A percentile compares a stretch with the other conserved stretches of the same genome.
Conservation (phyloP, 2,329 filamentous ascomycete genomes). For the Ophiostoma novo-ulmi region DNA sequence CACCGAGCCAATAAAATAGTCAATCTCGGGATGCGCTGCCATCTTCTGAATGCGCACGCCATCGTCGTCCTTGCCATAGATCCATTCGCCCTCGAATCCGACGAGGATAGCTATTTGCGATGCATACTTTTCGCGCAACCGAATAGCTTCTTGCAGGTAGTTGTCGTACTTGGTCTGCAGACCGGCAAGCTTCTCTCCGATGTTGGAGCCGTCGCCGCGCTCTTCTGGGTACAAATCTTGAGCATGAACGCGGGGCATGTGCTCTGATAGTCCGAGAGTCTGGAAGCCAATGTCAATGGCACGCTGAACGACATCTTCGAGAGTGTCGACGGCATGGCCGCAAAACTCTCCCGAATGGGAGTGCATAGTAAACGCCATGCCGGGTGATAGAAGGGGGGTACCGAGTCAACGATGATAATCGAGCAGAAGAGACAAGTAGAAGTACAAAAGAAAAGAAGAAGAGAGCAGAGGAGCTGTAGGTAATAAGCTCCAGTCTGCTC, state of each 20-base stretch:
- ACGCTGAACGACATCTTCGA: conserved; percentile 76
- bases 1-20: conserved; percentile 83
- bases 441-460: background rate
- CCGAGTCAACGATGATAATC: background rate
- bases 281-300: conserved; percentile 75
- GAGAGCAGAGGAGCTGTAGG: background rate
- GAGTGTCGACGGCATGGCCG: conserved; percentile 75
- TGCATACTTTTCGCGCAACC: conserved; percentile 66
- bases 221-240: conserved; percentile 91
- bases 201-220: conserved; percentile 50
- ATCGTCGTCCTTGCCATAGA: conserved; percentile 58
- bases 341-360: conserved; percentile 98
- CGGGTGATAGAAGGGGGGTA: background rate
- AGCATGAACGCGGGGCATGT: conserved; percentile 75
- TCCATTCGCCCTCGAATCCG: conserved; percentile 92
- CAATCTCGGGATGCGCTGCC: conserved; percentile 52
- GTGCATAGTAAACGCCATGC: conserved; percentile 96
- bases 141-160: conserved; percentile 70
- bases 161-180: conserved; percentile 55
- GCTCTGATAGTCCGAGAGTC: conserved; percentile 84
- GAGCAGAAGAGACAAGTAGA: background rate
- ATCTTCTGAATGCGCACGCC: conserved; percentile 59
- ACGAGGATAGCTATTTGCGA: conserved; percentile 71
- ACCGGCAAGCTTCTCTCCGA: conserved; percentile 43
- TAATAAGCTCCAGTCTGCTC: background rate